Evolutionary conservation across 2,329 filamentous ascomycete species (phyloP).

Genomic region (Trichoderma sp.): DNA sequence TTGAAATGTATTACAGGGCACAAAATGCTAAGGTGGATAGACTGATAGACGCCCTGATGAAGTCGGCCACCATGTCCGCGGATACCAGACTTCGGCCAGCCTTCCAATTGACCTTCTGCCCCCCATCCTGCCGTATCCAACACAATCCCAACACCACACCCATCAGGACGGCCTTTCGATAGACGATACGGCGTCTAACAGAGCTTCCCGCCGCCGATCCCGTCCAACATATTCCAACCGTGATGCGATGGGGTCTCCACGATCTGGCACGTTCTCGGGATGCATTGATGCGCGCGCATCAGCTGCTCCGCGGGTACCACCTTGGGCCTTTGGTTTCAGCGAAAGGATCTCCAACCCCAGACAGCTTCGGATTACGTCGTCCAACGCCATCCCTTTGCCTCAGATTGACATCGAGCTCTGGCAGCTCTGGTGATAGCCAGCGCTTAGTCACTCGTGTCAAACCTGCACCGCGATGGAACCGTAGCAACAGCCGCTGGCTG

Average conservation of each 20-base stretch:
- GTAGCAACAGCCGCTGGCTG: constrained; percentile 26
- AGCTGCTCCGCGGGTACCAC: constrained; percentile 3
- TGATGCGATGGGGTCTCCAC: constrained; percentile 1
- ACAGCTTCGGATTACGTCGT: constrained; percentile 3
- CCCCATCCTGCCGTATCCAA: background rate
- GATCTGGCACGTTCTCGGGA: constrained; percentile 9
- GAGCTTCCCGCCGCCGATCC: constrained; percentile 8
- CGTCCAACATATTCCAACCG: constrained; percentile 12
- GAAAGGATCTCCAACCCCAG: background rate
- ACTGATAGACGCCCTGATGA: background rate
- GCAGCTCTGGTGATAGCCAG: constrained; percentile 10
- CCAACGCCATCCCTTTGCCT: constrained; percentile 10
- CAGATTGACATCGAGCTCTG: background rate
- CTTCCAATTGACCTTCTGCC: constrained; percentile 21
- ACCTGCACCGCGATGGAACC: constrained; percentile 18
- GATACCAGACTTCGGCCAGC: background rate
- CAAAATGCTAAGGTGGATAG: background rate
- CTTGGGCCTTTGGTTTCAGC: background rate
- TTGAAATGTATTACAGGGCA: background rate
- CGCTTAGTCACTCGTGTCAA: constrained; percentile 25
- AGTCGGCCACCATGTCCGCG: background rate
- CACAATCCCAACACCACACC: background rate
- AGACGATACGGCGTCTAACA: background rate
- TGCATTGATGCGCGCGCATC: constrained; percentile 23
- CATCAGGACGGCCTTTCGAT: too few relatives aligned